Base-by-base conservation (phyloP, 352 stramenopile genomes). In the Globisporangium parvum region DNA sequence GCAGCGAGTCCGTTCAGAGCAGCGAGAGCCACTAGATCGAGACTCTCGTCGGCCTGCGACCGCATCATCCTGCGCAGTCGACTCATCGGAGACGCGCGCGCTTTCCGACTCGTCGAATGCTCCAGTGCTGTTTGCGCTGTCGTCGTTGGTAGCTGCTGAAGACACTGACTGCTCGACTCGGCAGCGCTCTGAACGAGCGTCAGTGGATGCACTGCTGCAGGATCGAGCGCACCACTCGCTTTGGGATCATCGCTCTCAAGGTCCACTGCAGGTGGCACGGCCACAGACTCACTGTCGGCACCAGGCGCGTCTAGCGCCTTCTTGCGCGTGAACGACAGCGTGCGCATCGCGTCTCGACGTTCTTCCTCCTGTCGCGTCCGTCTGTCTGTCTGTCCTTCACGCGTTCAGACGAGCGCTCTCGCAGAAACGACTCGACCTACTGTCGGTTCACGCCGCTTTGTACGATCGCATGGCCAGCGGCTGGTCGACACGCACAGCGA, bases 31-130 rank as follows among this genome's bases (percentile, higher is more conserved):
- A 28, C 26, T 5, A 28, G 26, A 28, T 28, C 26, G 26, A 35
- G 45, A 53, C 48, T 41, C 17, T 17, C 65, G 14, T 75, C 69
- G 0, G 69, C 79, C 45, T 66, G 65, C 23, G 71, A 77, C 18
- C 62, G 63, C 55, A 70, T 62, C 33, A 71, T 59, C 11, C 48
- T 55, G 23, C 60, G 35, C 26, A 61, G 39, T 41, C 65, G 63
- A 23, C 44, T 55, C 53, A 70, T 60, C 39, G 57, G 59, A n/a
- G 52, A 37, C 44, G 51, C 53, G 35, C 2, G 56, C 18, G 33
- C 47, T 41, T 8, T 42, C 20, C 21, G 24, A 12, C 28, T 10
- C 15, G 6, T 39, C 15, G 5, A 1, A 11, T 37, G 1, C 31
- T 37, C 31, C 4, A 8, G 8, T 37, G 12, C 3, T 17, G 37